Evolutionary conservation across 1,139 yeast species (phyloP).

Genomic region (Hansenula sp.): DNA sequence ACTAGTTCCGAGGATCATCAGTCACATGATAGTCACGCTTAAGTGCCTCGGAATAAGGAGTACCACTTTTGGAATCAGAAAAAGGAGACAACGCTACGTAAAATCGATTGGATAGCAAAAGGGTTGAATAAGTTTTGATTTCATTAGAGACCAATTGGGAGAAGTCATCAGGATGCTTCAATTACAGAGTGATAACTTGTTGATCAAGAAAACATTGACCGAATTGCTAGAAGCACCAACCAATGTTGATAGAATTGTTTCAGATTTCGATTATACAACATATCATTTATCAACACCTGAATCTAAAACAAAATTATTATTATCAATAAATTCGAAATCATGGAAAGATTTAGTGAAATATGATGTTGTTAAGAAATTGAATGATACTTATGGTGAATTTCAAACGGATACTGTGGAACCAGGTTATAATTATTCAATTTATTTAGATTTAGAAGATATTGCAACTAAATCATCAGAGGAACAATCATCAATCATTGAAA

Average conservation of each 20-base stretch:
- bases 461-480: slow-evolving; percentile 41
- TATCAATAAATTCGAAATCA: slow-evolving; percentile 73
- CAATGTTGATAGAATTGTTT: slow-evolving; percentile 82
- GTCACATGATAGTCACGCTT: too few relatives aligned
- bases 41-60: neutral
- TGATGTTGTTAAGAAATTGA: slow-evolving; percentile 49
- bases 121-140: too few relatives aligned
- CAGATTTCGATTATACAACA: slow-evolving; percentile 95
- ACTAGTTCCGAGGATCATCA: too few relatives aligned
- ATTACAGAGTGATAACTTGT: slow-evolving; percentile 41
- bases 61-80: neutral
- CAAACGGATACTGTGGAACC: slow-evolving; percentile 48
- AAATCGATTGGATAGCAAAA: neutral
- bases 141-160: too few relatives aligned
- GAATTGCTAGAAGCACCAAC: slow-evolving; percentile 38
- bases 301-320: slow-evolving; percentile 56
- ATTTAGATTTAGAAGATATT: slow-evolving; percentile 50
- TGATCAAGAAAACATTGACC: slow-evolving; percentile 41
- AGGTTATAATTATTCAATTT: slow-evolving; percentile 80
- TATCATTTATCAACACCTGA: slow-evolving; percentile 87
- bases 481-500: slow-evolving; percentile 49
- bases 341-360: slow-evolving; percentile 69
- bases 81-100: neutral
- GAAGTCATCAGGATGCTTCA: slow-evolving; percentile 35
- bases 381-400: slow-evolving; percentile 38